Percentiles rank a stretch among this genome's conserved stretches.
phyloP scores from a whole-genome alignment of 352 stramenopile genomes.

The Albugo candida region DNA sequence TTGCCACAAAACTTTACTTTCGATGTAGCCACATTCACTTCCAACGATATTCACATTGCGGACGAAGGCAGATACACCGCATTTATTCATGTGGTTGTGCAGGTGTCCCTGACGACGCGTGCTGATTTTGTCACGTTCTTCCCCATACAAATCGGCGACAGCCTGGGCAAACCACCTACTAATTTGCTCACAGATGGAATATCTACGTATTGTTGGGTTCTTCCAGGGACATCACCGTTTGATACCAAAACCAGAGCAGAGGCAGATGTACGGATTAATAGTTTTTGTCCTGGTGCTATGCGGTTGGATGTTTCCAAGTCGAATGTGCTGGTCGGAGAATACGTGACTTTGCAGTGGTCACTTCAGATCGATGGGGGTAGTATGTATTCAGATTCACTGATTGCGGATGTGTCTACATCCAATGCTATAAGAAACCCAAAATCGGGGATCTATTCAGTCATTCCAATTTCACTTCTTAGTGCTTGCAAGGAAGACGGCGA shows the following conservation, averaged over 20 bases:
- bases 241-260: constrained; percentile 26
- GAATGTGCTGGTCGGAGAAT: constrained; percentile 23
- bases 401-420: constrained; percentile 40
- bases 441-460: constrained; percentile 32
- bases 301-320: constrained; percentile 31
- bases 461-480: constrained; percentile 53
- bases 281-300: constrained; percentile 48
- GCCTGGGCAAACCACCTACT: no score
- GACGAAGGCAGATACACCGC: constrained; percentile 68
- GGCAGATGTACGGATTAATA: constrained; percentile 37
- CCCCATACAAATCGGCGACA: constrained; percentile 46
- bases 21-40: constrained; percentile 15
- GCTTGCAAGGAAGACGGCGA: constrained; percentile 29
- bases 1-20: constrained; percentile 28
- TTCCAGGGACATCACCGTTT: constrained; percentile 31
- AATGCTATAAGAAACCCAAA: constrained; percentile 29
- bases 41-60: constrained; percentile 36
- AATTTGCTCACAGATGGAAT: no score
- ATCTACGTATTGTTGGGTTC: constrained; percentile 53
- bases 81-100: constrained; percentile 45
- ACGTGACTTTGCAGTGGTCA: constrained; percentile 33
- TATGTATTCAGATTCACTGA: constrained; percentile 25
- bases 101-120: constrained; percentile 34
- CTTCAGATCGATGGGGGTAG: constrained; percentile 34
- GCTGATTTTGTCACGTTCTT: constrained; percentile 68